Base-by-base conservation (phyloP, 2,329 filamentous ascomycete species). In the Emydomyces testavorans region DNA sequence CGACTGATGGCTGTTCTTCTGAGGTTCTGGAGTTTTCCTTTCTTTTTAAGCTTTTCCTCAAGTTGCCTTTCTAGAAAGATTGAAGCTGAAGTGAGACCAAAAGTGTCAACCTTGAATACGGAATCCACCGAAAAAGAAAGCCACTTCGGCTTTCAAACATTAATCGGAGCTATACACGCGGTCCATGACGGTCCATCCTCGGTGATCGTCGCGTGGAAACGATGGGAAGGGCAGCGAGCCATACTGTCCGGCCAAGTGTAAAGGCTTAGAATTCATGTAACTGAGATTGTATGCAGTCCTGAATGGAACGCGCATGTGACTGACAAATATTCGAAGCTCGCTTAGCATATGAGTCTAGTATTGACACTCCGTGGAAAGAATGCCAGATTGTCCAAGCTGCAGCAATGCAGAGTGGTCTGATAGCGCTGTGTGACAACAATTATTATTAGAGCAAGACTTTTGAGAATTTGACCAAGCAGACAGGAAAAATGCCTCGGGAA, bases 291-390 rank as follows among this genome's bases (percentile, higher is more conserved):
- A 46, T 39, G 44, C 44, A 32, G 24, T 26, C 32, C n/a, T 24
- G 23, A 29, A 39, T 39, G 39, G 35, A 37, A 46, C 21, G 23
- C 11, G 21, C 44, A 46, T 46, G 44, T 46, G 44, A 46, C 44
- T 20, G 36, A 39, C 16, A 20, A 21, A 20, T 21, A 8, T 11
- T 5, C 10, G 15, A 32, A 31, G 32, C 4, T 4, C 3, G n/a
- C 8, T 15, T 7, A 35, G 35, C 35, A 46, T 39, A 32, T 23
- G 24, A 39, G 28, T 32, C 18, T 23, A 23, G 44, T 16, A 39
- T 46, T 18, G 16, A 23, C 1, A 20, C 13, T 2, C 24, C 35
- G 21, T 38, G 23, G 15, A 38, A 10, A 10, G 11, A 28, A 32
- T 24, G 26, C 44, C 28, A 23, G 26, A 16, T 32, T 24, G 10